Conservation (phyloP, 352 stramenopile species). For the Thalassiosira hispida region DNA sequence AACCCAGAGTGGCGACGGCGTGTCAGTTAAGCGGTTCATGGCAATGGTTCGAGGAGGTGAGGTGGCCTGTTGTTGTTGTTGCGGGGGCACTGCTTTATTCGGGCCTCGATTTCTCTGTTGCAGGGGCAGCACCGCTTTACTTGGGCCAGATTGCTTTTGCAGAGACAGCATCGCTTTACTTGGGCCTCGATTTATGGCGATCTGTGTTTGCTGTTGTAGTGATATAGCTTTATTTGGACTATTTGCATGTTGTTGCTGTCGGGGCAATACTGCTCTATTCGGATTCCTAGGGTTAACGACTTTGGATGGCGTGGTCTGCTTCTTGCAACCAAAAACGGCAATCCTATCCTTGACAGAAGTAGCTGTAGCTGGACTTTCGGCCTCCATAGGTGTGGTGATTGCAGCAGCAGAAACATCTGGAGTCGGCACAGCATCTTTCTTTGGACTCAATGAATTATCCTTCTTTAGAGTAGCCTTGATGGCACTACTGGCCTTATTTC, state of each 20-base stretch:
- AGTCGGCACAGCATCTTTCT: constrained; percentile 3
- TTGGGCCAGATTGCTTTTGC: not conserved
- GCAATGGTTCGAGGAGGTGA: constrained; percentile 31
- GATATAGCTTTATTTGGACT: constrained; percentile 4
- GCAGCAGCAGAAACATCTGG: not conserved
- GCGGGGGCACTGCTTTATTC: not conserved
- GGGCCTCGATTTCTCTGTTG: not conserved
- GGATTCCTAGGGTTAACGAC: not conserved
- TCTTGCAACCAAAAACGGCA: constrained; percentile 28
- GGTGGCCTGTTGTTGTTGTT: not conserved
- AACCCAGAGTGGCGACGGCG: constrained; percentile 29
- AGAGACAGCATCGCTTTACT: not conserved
- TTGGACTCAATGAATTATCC: constrained; percentile 3
- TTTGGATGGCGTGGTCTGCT: not conserved
- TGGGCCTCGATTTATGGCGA: constrained; percentile 2
- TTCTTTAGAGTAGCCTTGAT: constrained; percentile 10
- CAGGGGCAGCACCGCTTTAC: not conserved
- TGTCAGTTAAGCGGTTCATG: constrained; percentile 7
- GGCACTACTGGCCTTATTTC: not conserved
- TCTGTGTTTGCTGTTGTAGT: constrained; percentile 5
- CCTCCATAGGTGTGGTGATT: constrained; percentile 1
- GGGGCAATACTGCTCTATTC: not conserved
- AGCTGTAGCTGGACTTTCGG: constrained; percentile 4
- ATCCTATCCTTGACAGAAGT: constrained; percentile 50
- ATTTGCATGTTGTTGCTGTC: not conserved